A percentile compares a stretch with the other conserved stretches of the same genome.
Evolutionary conservation across 2,329 filamentous ascomycete species (phyloP).

Genomic region (Penicillium oxalicum): DNA sequence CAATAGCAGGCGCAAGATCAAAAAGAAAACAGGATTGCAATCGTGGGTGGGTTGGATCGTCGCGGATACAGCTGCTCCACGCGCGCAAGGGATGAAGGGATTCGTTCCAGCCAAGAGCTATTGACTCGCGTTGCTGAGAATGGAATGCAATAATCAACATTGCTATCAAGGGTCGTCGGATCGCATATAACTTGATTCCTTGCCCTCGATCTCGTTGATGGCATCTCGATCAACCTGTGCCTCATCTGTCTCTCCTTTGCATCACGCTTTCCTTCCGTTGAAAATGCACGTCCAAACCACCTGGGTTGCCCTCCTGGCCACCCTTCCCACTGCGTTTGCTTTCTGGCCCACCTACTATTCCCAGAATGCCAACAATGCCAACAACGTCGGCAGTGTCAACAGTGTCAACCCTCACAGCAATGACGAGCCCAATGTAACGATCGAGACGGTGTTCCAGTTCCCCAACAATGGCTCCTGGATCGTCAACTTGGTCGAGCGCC

Average conservation of each 20-base stretch:
- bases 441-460: conserved; percentile 20
- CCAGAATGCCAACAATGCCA: background rate
- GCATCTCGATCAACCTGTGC: too few relatives aligned
- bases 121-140: too few relatives aligned
- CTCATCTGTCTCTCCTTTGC: too few relatives aligned
- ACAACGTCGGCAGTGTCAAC: conserved; percentile 3
- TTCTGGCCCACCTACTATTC: conserved; percentile 2
- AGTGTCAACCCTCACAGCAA: conserved; percentile 3
- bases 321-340: conserved; percentile 9
- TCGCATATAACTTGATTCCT: too few relatives aligned
- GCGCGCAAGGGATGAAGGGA: too few relatives aligned
- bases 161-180: too few relatives aligned
- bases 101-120: too few relatives aligned
- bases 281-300: conserved; percentile 8
- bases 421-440: conserved; percentile 11
- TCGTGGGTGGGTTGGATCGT: too few relatives aligned
- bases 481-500: conserved; percentile 15
- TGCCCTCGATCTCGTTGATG: too few relatives aligned
- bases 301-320: conserved; percentile 6
- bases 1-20: too few relatives aligned
- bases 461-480: conserved; percentile 22
- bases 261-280: background rate
- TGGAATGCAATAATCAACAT: too few relatives aligned
- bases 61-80: too few relatives aligned
- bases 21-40: background rate